These are phyloP conservation scores for Calonectria pseudoreteaudii DNA, from an alignment of 2,329 filamentous ascomycete species.

Conservation along the genomic window DNA sequence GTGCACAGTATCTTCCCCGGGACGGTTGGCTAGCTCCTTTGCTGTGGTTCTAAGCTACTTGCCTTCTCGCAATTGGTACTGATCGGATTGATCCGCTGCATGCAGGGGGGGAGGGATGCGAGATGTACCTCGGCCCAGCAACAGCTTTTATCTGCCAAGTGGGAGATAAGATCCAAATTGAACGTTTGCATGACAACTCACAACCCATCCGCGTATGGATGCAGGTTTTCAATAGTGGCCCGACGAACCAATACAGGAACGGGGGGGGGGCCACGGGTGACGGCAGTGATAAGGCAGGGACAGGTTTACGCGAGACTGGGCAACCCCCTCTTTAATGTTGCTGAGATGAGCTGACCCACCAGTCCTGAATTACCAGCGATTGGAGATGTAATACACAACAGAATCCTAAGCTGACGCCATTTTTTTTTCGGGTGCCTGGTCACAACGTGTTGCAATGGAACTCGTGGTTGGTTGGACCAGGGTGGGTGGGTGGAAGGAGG, in stretches of 20 bases:
- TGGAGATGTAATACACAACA: background rate
- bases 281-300: background rate
- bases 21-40: background rate
- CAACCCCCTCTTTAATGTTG: background rate
- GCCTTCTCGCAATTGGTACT: background rate
- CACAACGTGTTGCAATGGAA: background rate
- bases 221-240: conserved; percentile 1
- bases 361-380: background rate
- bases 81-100: background rate
- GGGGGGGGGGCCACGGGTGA: background rate
- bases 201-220: background rate
- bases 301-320: background rate
- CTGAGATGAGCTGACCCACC: conserved; percentile 6
- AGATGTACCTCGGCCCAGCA: background rate
- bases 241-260: background rate
- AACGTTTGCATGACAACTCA: background rate
- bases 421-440: background rate
- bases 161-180: background rate
- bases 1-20: background rate
- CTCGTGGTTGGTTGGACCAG: background rate
- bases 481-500: no score
- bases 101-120: background rate
- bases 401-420: background rate
- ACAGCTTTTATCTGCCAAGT: background rate
- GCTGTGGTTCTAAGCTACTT: background rate